A percentile compares a stretch with the other conserved stretches of the same genome.
Evolutionary conservation across 768 basidiomycete genomes (phyloP).

Genomic region (Suillus subluteus): DNA sequence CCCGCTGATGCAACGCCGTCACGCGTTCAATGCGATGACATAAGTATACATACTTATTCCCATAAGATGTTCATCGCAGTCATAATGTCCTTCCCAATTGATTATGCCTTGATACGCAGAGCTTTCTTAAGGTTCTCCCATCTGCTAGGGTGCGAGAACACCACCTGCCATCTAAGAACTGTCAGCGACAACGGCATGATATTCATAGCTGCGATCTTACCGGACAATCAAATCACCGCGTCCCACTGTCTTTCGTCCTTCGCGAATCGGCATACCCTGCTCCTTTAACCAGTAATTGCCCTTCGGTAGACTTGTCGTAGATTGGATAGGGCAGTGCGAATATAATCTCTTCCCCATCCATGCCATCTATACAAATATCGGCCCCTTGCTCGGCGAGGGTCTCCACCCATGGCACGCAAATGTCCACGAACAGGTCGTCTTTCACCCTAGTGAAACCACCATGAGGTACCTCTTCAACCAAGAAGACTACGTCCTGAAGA

Average conservation of each 20-base stretch:
- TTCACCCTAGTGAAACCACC: constrained; percentile 57
- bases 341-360: constrained; percentile 58
- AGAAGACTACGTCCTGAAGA: constrained; percentile 68
- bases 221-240: constrained; percentile 66
- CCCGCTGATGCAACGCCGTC: not conserved
- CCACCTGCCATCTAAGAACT: constrained; percentile 33
- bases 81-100: constrained; percentile 18
- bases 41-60: constrained; percentile 10
- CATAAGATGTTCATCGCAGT: constrained; percentile 25
- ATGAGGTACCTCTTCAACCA: constrained; percentile 63
- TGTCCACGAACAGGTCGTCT: constrained; percentile 58
- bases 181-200: not conserved
- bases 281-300: constrained; percentile 53
- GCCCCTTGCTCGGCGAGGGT: constrained; percentile 49
- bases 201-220: constrained; percentile 40
- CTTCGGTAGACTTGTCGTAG: constrained; percentile 50
- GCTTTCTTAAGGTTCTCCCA: constrained; percentile 35
- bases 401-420: constrained; percentile 61
- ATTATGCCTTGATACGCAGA: constrained; percentile 31
- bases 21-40: constrained; percentile 17
- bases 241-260: constrained; percentile 53
- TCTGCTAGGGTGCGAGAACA: constrained; percentile 35
- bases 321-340: constrained; percentile 57
- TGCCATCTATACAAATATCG: constrained; percentile 52
- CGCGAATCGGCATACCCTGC: constrained; percentile 73